phyloP scores from a whole-genome alignment of 2,329 filamentous ascomycete species.

The Magnaporthiopsis rhizophila region DNA sequence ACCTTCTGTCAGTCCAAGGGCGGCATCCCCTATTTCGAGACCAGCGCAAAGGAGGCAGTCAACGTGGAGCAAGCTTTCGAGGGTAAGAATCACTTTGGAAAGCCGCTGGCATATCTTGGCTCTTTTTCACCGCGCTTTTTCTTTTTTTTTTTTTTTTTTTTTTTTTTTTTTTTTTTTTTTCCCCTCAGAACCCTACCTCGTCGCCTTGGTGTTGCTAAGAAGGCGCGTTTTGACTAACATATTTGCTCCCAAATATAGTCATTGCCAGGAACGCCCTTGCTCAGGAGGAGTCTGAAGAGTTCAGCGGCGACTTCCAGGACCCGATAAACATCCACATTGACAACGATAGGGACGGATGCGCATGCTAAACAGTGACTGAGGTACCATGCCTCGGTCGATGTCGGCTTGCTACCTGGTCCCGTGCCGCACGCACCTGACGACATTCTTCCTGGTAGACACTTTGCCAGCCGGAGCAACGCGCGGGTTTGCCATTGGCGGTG shows the following conservation, averaged over 20 bases:
- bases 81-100: slow-evolving; percentile 33
- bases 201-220: neutral
- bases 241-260: slow-evolving; percentile 42
- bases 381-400: neutral
- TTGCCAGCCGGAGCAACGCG: neutral
- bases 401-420: neutral
- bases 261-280: slow-evolving; percentile 93
- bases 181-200: neutral
- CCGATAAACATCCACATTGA: slow-evolving; percentile 98
- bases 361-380: slow-evolving; percentile 55
- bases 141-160: no score
- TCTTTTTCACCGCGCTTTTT: neutral
- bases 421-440: neutral
- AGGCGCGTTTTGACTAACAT: slow-evolving; percentile 7
- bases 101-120: neutral
- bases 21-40: slow-evolving; percentile 98
- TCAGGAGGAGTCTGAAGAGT: slow-evolving; percentile 97
- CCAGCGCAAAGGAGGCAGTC: slow-evolving; percentile 95
- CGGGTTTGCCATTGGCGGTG: neutral
- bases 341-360: slow-evolving; percentile 85
- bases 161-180: no score
- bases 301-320: slow-evolving; percentile 93
- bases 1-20: slow-evolving; percentile 97
- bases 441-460: neutral
- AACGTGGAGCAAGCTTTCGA: slow-evolving; percentile 84